Evolutionary conservation across 2,329 filamentous ascomycete genomes (phyloP), one percentile per base, ranked within the genome.

Genomic region (Fusarium nurragi): DNA sequence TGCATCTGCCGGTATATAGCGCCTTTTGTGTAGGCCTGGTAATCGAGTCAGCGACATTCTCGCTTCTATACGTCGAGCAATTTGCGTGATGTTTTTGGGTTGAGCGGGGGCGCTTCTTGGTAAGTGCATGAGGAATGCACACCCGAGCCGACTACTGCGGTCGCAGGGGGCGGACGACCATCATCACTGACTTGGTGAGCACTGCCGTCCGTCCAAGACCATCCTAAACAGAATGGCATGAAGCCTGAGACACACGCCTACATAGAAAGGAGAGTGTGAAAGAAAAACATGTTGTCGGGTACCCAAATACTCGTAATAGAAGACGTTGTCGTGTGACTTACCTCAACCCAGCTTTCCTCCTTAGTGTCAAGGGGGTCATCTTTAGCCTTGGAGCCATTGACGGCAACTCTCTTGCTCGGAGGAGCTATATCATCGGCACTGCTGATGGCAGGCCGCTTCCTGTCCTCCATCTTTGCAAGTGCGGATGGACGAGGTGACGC

Each of bases 401-500:
- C 86, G 54, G 93, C 92, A 78, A 97, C 91, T 80, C 93, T 90
- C 85, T 98, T 99, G 75, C 89, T 91, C 21, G 94, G 94, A 69
- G 94, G 94, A 68, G 91, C 91, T 75, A 92, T 83, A 71, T 97
- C 93, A 78, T 95, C 92, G 74, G 87, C 83, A 76, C 90, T 91
- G 79, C 87, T 86, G 72, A 90, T 86, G 76, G 93, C 92, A 76
- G 93, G 91, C 87, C 95, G 89, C 87, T 99, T 99, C 87, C 95
- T 93, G 84, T 98, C 95, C 86, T 99, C 95, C 94, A 98, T 99
- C 87, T 95, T 97, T 84, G 88, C 84, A 81, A 92, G 85, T 86
- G 89, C 89, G 83, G 92, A 90, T 84, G 91, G 88, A 86, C 88
- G 87, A 84, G 89, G 85, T 76, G 81, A 79, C 79, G 89, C 84